Percentiles rank a stretch among this genome's conserved stretches.
Conservation (phyloP, 768 basidiomycete species). For the Podaxis sp. region DNA sequence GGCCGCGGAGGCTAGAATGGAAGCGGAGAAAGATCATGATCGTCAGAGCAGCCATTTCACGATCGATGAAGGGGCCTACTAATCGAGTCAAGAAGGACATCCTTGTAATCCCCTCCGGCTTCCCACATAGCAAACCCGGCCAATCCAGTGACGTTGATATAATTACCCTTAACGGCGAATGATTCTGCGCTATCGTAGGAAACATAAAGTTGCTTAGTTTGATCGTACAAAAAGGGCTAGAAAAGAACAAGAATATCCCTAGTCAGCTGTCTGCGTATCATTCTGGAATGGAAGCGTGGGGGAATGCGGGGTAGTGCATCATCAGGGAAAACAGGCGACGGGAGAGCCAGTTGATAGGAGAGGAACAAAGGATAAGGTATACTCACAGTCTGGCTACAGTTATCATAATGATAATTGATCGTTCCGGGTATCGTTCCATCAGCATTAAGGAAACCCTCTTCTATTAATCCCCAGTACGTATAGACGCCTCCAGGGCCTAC, state of each 20-base stretch:
- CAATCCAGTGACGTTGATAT: constrained; percentile 52
- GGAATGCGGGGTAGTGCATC: constrained; percentile 1
- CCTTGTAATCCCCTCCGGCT: constrained; percentile 62
- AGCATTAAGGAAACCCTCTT: constrained; percentile 50
- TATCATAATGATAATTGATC: constrained; percentile 55
- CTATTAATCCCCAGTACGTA: constrained; percentile 63
- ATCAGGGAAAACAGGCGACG: neutral
- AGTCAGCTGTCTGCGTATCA: constrained; percentile 1
- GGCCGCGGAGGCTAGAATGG: constrained; percentile 7
- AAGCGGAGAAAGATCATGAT: neutral
- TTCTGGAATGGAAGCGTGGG: constrained; percentile 10
- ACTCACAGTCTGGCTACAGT: constrained; percentile 72
- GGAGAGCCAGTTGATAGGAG: neutral
- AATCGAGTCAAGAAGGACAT: constrained; percentile 64
- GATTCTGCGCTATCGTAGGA: constrained; percentile 67
- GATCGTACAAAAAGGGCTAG: constrained; percentile 71
- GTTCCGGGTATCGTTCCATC: constrained; percentile 41
- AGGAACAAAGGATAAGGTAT: neutral
- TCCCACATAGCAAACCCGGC: constrained; percentile 75
- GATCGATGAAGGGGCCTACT: constrained; percentile 25
- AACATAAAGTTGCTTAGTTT: constrained; percentile 51
- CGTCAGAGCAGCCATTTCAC: neutral
- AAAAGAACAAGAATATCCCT: constrained; percentile 6
- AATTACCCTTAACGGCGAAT: constrained; percentile 61
- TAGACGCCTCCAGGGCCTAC: constrained; percentile 55